Evolutionary conservation across 495 filamentous ascomycete genomes (phyloP), one percentile per base, ranked within the genome.

Genomic region (Hyaloscypha variabilis): DNA sequence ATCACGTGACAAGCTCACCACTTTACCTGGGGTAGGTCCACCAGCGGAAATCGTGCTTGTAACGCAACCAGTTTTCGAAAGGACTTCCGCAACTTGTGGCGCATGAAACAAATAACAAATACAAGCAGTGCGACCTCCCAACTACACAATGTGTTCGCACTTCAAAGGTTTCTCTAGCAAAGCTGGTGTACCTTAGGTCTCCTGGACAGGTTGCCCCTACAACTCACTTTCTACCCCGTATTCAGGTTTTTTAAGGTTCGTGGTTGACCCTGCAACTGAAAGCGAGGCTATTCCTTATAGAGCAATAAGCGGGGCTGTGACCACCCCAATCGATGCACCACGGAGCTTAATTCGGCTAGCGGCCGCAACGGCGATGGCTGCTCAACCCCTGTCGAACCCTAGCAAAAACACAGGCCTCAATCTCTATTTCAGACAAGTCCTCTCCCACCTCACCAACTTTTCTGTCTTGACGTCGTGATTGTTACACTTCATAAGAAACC

Each of bases 381-480:
- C 31, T n/a, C n/a, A 36, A 36, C 31, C 13, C 13, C 6, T 5
- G 39, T 10, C 13, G 6, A 46, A 10, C 39, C 39, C 39, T 46
- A 17, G 39, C 39, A 46, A 46, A 53, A 62, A 62, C 60, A 62
- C 30, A 54, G 60, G 23, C 24, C 61, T 51, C 51, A 63, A 63
- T 63, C 52, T 63, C 61, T 63, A 63, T 63, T 63, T 63, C 61
- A 63, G 52, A 63, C 31, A 21, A 34, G 55, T n/a, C 51, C 57
- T 10, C 30, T 36, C 51, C 31, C 51, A 28, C 19, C 17, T 26
- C 3, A 23, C 46, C 31, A 34, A 21, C 29, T 24, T 17, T 2
- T 55, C 29, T 6, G 3, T n/a, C 26, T 54, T 54, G 51, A 54
- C 51, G 24, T 26, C 51, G 26, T 4, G 26, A 39, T 51, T 23